Base-by-base conservation (phyloP, 805 yeast genomes). In the Candida arabinofermentans region DNA sequence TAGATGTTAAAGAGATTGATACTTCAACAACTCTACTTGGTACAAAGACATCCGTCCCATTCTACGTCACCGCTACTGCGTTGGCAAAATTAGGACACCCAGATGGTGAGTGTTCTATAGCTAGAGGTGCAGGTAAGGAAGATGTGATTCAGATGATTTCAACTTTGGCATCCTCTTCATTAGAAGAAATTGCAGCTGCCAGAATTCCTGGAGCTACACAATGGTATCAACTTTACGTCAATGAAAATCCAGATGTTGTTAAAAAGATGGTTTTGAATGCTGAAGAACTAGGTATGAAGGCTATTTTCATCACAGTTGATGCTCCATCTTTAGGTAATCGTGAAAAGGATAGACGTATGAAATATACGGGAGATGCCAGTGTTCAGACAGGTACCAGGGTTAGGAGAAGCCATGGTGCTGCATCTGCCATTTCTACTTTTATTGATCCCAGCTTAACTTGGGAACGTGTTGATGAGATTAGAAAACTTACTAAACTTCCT, bases 311-410 rank as follows among this genome's bases (percentile, higher is more conserved):
- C 49, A 89, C 97, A 0, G 96, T 87, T 7, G 96, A 89, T 69
- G 96, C 96, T 0, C 96, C 96, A 6, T 83, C 85, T 47, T 70
- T 89, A 33, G 97, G 97, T 12, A 78, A 93, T 48, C 78, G 97
- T 53, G 97, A 90, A 62, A 89, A 87, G 62, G 66, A 62, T 36
- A 51, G 47, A 21, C 48, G 63, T 29, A 47, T 51, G 27, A 61
- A 59, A 36, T 58, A 53, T 34, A 53, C 51, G 14, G 75, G 54
- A 22, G 74, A 54, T 71, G 72, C 72, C 2, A 78, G 77, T 39
- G 66, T 64, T 22, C 71, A 66, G 30, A 69, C 61, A 22, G 70
- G 55, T 40, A 67, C 61, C 13, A 69, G 65, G 19, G 72, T 79
- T n/a, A 88, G 83, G 54, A 70, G 86, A 37, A 60, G 76, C 22